Percentiles rank a stretch among this genome's conserved stretches.
Conservation (phyloP, 345 rosid species). For the Pugionium dolabratum region DNA sequence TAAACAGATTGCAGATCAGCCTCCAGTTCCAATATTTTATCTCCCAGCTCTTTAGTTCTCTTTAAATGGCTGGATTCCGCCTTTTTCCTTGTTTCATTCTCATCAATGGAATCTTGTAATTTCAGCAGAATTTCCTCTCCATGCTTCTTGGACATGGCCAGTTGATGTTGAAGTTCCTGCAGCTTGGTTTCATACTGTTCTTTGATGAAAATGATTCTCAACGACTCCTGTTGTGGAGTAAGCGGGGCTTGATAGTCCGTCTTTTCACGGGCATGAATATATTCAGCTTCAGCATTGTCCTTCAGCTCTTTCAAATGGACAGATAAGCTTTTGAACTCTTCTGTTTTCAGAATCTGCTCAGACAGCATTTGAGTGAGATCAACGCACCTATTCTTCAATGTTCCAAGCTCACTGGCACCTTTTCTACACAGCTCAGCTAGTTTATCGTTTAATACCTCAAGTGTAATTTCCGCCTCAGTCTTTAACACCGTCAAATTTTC, state of each 20-base stretch:
- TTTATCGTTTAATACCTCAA: conserved; percentile 55
- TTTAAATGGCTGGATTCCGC: conserved; percentile 75
- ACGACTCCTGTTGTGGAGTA: conserved; percentile 77
- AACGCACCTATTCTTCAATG: conserved; percentile 51
- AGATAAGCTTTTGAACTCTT: conserved; percentile 81
- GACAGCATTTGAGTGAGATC: conserved; percentile 74
- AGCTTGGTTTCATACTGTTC: conserved; percentile 85
- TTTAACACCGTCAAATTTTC: conserved; percentile 56
- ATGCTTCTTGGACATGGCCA: conserved; percentile 80
- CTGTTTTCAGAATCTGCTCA: conserved; percentile 80
- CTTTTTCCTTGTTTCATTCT: conserved; percentile 70
- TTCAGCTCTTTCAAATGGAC: conserved; percentile 84
- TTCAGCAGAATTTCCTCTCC: conserved; percentile 91
- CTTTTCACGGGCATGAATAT: conserved; percentile 57
- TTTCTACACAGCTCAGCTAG: conserved; percentile 53
- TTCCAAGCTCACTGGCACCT: conserved; percentile 46
- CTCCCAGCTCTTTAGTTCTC: conserved; percentile 76
- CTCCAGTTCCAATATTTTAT: conserved; percentile 75
- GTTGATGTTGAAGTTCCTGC: conserved; percentile 87
- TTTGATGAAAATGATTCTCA: conserved; percentile 95
- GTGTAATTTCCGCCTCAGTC: conserved; percentile 60
- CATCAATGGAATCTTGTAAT: conserved; percentile 88
- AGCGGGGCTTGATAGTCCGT: conserved; percentile 53
- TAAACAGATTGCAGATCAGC: conserved; percentile 58
- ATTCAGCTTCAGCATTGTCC: conserved; percentile 80